These are phyloP conservation scores for Oryza nivara DNA, from an alignment of 176 grass and related monocot genomes.

Conservation along the genomic window DNA sequence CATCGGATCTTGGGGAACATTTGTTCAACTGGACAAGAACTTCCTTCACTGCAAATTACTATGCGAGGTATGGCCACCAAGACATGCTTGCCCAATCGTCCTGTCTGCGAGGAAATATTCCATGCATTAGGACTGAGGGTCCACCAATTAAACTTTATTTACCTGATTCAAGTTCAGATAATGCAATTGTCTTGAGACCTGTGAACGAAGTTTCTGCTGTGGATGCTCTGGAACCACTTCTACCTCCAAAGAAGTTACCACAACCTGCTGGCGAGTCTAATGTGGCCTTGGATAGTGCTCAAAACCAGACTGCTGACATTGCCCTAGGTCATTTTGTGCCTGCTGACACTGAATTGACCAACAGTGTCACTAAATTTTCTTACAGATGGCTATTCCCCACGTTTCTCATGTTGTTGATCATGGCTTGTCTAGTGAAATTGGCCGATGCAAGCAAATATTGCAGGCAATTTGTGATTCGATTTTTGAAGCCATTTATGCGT, in stretches of 20 bases:
- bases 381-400: conserved; percentile 49
- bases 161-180: conserved; percentile 46
- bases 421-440: conserved; percentile 49
- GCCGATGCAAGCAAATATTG: conserved; percentile 31
- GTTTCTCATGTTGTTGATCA: conserved; percentile 32
- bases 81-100: conserved; percentile 57
- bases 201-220: conserved; percentile 36
- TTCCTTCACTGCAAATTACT: conserved; percentile 72
- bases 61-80: conserved; percentile 45
- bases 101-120: conserved; percentile 52
- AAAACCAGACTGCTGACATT: conserved; percentile 39
- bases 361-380: conserved; percentile 29
- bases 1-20: conserved; percentile 69
- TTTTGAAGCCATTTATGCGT: conserved; percentile 46
- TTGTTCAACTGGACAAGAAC: conserved; percentile 86
- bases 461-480: conserved; percentile 36
- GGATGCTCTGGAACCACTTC: conserved; percentile 10
- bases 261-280: conserved; percentile 26
- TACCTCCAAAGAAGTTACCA: conserved; percentile 8
- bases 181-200: conserved; percentile 45
- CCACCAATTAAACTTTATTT: conserved; percentile 49
- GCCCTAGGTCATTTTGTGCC: conserved; percentile 32
- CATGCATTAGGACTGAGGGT: conserved; percentile 52
- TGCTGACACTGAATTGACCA: conserved; percentile 28
- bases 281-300: conserved; percentile 30